These are phyloP conservation scores for Pyricularia grisea DNA, from an alignment of 2,329 filamentous ascomycete species.

Conservation along the genomic window DNA sequence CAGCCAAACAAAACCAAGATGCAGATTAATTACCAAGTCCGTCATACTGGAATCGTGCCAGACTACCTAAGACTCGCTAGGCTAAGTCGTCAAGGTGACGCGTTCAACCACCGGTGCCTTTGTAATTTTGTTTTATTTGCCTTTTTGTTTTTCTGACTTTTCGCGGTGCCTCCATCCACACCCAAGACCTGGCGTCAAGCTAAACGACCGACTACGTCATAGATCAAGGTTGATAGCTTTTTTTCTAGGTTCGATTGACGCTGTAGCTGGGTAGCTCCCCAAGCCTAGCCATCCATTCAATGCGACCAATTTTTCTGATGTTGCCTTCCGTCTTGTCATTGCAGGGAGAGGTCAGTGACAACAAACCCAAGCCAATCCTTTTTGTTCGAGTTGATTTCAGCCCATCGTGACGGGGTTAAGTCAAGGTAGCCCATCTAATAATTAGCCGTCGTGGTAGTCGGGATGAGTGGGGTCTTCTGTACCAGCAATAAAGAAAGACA, in stretches of 20 bases:
- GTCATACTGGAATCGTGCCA: neutral
- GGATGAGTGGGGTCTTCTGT: neutral
- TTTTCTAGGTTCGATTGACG: neutral
- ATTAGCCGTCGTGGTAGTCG: neutral
- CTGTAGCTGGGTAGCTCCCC: neutral
- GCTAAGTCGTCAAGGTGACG: neutral
- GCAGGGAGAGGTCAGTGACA: neutral
- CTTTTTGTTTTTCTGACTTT: neutral
- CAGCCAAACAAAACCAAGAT: neutral
- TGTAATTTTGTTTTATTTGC: neutral
- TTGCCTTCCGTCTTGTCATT: neutral
- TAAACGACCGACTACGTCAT: neutral
- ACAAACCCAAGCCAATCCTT: neutral
- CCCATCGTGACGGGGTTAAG: neutral
- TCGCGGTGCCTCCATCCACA: neutral
- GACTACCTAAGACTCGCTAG: neutral
- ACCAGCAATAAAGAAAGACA: neutral
- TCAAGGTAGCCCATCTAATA: neutral
- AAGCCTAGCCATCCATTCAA: neutral
- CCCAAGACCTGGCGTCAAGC: neutral
- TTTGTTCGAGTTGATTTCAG: neutral
- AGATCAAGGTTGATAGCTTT: neutral
- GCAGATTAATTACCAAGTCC: neutral
- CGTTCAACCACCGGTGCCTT: neutral
- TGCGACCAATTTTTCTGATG: neutral